These are phyloP conservation scores for Tilletiaria anomala DNA, from an alignment of 1,284 basidiomycete genomes.

Conservation along the genomic window DNA sequence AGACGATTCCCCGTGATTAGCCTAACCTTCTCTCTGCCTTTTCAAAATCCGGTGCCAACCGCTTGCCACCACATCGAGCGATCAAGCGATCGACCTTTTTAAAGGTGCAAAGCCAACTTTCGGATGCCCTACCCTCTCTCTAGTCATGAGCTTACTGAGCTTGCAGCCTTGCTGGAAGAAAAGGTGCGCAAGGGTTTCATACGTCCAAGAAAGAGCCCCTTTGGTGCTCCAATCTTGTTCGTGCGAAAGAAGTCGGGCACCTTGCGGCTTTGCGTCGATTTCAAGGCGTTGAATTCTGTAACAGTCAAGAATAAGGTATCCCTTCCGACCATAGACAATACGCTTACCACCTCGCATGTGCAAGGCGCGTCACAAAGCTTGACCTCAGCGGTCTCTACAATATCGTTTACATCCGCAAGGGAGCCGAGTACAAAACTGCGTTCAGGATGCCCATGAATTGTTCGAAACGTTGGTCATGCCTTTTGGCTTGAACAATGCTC, in stretches of 20 bases:
- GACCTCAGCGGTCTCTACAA: slow-evolving; percentile 12
- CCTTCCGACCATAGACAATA: too few species aligned
- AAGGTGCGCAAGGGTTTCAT: slow-evolving; percentile 40
- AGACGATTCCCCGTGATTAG: too few species aligned
- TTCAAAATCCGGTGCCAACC: too few species aligned
- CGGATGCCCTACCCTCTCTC: slow-evolving; percentile 39
- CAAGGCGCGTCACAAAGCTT: too few species aligned
- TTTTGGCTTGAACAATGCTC: slow-evolving; percentile 6
- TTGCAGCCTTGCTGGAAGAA: slow-evolving; percentile 41
- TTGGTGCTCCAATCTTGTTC: slow-evolving; percentile 44
- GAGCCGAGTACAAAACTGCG: slow-evolving; percentile 11
- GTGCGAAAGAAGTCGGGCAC: slow-evolving; percentile 45
- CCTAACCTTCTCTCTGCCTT: too few species aligned
- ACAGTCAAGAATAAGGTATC: slow-evolving; percentile 43
- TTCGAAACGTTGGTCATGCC: slow-evolving; percentile 10
- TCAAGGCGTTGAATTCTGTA: slow-evolving; percentile 42
- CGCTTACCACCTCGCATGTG: too few species aligned
- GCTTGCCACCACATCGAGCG: slow-evolving; percentile 28
- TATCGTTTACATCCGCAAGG: slow-evolving; percentile 6
- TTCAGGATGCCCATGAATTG: slow-evolving; percentile 6
- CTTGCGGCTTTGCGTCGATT: slow-evolving; percentile 43
- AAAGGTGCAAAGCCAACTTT: slow-evolving; percentile 36
- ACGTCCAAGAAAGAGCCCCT: slow-evolving; percentile 27
- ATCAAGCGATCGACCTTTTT: slow-evolving; percentile 38
- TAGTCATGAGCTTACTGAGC: slow-evolving; percentile 36